phyloP scores from a whole-genome alignment of 1,139 yeast species.

The Groenewaldozyma sp. region DNA sequence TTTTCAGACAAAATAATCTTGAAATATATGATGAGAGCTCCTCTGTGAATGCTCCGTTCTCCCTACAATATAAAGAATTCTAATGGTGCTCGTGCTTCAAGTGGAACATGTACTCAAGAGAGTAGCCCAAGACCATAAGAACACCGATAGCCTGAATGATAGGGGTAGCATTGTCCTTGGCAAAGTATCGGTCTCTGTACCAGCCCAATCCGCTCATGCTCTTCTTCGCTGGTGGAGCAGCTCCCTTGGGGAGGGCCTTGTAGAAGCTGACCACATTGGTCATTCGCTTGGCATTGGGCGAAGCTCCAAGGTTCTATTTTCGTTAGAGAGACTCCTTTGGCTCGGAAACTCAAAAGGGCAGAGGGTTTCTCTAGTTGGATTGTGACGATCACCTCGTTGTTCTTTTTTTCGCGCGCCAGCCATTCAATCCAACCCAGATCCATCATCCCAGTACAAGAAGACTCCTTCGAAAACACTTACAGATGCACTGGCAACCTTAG shows the following conservation, averaged over 20 bases:
- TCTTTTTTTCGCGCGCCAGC: not conserved
- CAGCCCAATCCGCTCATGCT: slow-evolving; percentile 57
- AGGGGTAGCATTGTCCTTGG: slow-evolving; percentile 65
- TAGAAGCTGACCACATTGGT: slow-evolving; percentile 90
- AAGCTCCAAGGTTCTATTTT: slow-evolving; percentile 73
- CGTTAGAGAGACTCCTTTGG: slow-evolving; percentile 2
- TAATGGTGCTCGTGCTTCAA: slow-evolving; percentile 39
- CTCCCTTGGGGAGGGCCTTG: slow-evolving; percentile 93
- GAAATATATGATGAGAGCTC: no score
- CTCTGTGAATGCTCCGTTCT: not conserved
- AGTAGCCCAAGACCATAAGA: slow-evolving; percentile 72
- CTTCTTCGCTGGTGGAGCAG: slow-evolving; percentile 60
- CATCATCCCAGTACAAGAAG: slow-evolving; percentile 1
- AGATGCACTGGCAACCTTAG: slow-evolving; percentile 94
- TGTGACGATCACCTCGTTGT: not conserved
- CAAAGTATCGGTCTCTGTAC: slow-evolving; percentile 62
- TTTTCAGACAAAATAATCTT: no score
- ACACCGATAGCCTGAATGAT: slow-evolving; percentile 66
- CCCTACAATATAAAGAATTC: not conserved
- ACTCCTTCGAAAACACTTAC: slow-evolving; percentile 39
- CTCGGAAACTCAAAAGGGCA: slow-evolving; percentile 3
- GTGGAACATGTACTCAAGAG: slow-evolving; percentile 90
- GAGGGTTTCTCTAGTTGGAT: not conserved
- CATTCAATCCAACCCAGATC: not conserved
- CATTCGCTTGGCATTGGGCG: slow-evolving; percentile 96